Percentiles rank a stretch among this genome's conserved stretches.
Conservation (phyloP, 371 early-diverging fungal genomes). For the Syncephalastrum sp. region DNA sequence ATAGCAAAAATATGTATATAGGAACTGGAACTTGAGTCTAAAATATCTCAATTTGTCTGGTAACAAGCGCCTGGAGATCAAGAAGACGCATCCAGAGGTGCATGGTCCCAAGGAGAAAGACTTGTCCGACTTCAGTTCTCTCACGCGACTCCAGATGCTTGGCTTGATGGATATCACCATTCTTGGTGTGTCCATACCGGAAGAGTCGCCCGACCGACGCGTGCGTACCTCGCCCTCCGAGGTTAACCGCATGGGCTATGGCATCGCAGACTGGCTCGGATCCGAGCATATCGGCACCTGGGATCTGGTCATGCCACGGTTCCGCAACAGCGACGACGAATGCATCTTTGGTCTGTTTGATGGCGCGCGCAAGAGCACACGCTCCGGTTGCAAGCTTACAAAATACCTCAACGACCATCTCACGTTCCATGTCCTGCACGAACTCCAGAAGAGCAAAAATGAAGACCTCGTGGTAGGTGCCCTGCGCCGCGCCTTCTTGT, state of each 20-base stretch:
- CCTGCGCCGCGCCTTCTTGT: constrained; percentile 72
- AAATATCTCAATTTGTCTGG: constrained; percentile 91
- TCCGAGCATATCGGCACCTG: constrained; percentile 64
- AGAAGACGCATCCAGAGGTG: constrained; percentile 47
- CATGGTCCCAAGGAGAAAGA: constrained; percentile 46
- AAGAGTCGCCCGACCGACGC: constrained; percentile 79
- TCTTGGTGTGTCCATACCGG: constrained; percentile 73
- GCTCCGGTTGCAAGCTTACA: constrained; percentile 55
- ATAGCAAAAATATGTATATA: constrained; percentile 9
- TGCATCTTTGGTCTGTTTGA: constrained; percentile 89
- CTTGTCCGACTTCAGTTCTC: constrained; percentile 73
- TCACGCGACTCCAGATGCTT: constrained; percentile 71
- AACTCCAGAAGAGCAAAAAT: constrained; percentile 60
- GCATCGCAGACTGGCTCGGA: constrained; percentile 83
- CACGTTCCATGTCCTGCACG: constrained; percentile 62
- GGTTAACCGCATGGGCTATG: constrained; percentile 79
- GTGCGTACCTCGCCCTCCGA: constrained; percentile 84
- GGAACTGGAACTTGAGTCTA: constrained; percentile 88
- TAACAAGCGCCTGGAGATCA: constrained; percentile 87
- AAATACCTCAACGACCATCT: constrained; percentile 74
- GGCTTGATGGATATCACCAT: constrained; percentile 91
- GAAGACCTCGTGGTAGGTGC: constrained; percentile 61
- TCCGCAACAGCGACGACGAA: constrained; percentile 79
- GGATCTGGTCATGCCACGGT: constrained; percentile 81
- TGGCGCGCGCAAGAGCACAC: constrained; percentile 55